A percentile compares a stretch with the other conserved stretches of the same genome.
These are phyloP conservation scores for Coemansia sp. DNA, from an alignment of 192 early-diverging fungal genomes.

Conservation along the genomic window DNA sequence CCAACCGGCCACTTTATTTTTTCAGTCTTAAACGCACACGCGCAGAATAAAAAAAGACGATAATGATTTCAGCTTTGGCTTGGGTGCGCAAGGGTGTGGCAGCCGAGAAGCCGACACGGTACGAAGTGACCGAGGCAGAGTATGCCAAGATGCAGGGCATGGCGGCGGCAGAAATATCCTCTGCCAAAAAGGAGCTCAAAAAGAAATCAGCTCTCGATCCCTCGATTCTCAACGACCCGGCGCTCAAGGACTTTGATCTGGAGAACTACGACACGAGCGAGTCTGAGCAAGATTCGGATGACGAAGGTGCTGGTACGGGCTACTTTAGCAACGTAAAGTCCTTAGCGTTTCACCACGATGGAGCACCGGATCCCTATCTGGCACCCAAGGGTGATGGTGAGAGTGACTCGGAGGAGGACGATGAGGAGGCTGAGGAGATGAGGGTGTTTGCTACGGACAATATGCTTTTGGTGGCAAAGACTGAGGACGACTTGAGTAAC, in stretches of 20 bases:
- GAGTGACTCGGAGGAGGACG: no score
- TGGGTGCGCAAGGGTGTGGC: conserved; percentile 96
- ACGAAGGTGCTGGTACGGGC: conserved; percentile 41
- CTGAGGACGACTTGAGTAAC: conserved; percentile 96
- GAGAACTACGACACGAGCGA: conserved; percentile 84
- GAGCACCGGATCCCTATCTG: conserved; percentile 85
- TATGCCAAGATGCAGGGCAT: conserved; percentile 73
- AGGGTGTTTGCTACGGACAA: conserved; percentile 76
- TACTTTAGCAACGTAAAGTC: conserved; percentile 86
- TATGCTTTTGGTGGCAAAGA: conserved; percentile 87
- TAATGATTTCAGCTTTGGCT: conserved; percentile 87
- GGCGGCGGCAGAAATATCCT: conserved; percentile 61
- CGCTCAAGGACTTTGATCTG: conserved; percentile 83
- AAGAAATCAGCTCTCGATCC: conserved; percentile 21
- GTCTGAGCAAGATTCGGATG: conserved; percentile 32
- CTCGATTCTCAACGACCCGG: conserved; percentile 51
- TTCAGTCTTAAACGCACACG: neutral
- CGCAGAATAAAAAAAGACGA: neutral
- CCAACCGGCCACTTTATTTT: no score
- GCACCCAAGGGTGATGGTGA: conserved; percentile 62
- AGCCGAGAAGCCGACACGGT: conserved; percentile 71
- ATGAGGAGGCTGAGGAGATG: conserved; percentile 85
- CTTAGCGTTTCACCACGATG: conserved; percentile 77
- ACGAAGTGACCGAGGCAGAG: conserved; percentile 85
- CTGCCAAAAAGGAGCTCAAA: conserved; percentile 60